phyloP scores from a whole-genome alignment of 129 eudicot genomes.

The Centaurea solstitialis region DNA sequence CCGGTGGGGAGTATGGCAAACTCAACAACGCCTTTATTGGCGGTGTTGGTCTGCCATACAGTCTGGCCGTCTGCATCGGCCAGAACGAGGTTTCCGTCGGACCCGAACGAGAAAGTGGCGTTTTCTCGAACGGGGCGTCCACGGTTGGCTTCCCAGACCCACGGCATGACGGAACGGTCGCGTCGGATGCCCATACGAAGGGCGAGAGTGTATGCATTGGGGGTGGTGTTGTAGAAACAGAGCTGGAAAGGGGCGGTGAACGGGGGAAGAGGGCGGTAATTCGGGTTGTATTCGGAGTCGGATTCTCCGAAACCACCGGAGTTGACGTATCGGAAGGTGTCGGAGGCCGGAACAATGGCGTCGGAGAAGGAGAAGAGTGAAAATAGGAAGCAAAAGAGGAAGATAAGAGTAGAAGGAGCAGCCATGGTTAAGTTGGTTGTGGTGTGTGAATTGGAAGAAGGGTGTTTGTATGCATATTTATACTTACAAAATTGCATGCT shows the following conservation, averaged over 20 bases:
- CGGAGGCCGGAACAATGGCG: conserved; percentile 19
- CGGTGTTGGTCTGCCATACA: conserved; percentile 47
- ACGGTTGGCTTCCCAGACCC: conserved; percentile 64
- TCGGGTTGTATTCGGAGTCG: conserved; percentile 23
- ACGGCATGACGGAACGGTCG: conserved; percentile 7
- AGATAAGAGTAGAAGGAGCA: neutral
- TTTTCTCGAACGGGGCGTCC: conserved; percentile 41
- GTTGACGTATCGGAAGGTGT: conserved; percentile 28
- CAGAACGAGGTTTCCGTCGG: conserved; percentile 42
- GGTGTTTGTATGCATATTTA: too few relatives aligned
- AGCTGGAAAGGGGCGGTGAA: conserved; percentile 34
- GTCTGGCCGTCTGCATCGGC: conserved; percentile 36
- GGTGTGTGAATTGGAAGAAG: too few relatives aligned
- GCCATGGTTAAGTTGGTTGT: conserved; percentile 9
- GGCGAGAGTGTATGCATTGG: conserved; percentile 36
- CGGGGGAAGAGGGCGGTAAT: conserved; percentile 15
- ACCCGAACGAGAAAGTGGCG: conserved; percentile 38
- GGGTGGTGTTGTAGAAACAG: conserved; percentile 55
- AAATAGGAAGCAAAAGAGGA: conserved; percentile 18
- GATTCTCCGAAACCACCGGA: conserved; percentile 23
- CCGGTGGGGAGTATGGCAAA: conserved; percentile 37
- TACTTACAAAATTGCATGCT: too few relatives aligned
- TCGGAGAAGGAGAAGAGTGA: conserved; percentile 14
- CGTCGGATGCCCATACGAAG: conserved; percentile 30
- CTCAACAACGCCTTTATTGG: conserved; percentile 45